These are phyloP conservation scores for Thelonectria rubi DNA, from an alignment of 2,329 filamentous ascomycete genomes.

Conservation along the genomic window DNA sequence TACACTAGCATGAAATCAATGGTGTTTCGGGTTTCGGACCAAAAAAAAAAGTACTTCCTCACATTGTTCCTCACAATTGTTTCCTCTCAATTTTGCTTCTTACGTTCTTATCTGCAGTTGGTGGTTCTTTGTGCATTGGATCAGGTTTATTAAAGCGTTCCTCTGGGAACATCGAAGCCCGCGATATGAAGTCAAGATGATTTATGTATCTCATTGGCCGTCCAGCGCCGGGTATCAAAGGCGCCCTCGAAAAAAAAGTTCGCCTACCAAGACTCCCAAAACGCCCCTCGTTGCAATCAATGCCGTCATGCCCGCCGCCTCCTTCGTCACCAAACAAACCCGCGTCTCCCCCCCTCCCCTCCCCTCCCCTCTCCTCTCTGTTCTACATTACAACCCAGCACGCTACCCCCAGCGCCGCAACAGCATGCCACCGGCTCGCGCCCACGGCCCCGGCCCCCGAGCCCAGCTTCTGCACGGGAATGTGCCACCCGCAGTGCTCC, in stretches of 20 bases:
- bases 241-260: not conserved
- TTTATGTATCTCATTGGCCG: slow-evolving; percentile 14
- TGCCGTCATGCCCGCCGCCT: not conserved
- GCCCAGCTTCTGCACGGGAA: slow-evolving; percentile 44
- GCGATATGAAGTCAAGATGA: not conserved
- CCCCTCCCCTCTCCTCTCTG: no score
- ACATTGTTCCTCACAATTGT: slow-evolving; percentile 5
- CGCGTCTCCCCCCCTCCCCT: slow-evolving; percentile 22
- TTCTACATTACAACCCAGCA: slow-evolving; percentile 25
- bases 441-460: slow-evolving; percentile 33
- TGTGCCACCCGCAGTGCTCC: slow-evolving; percentile 50
- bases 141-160: not conserved
- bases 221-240: slow-evolving; percentile 24
- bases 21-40: slow-evolving; percentile 54
- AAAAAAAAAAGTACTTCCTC: slow-evolving; percentile 39
- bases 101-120: not conserved
- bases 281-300: slow-evolving; percentile 2
- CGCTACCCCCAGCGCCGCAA: slow-evolving; percentile 35
- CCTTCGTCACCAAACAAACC: slow-evolving; percentile 2
- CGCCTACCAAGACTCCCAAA: slow-evolving; percentile 12
- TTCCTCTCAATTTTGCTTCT: not conserved
- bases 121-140: not conserved
- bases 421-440: slow-evolving; percentile 26
- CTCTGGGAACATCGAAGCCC: not conserved
- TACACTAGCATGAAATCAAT: slow-evolving; percentile 56